These are phyloP conservation scores for Cyberlindnera misumaiensis DNA, from an alignment of 805 yeast species.

Conservation along the genomic window DNA sequence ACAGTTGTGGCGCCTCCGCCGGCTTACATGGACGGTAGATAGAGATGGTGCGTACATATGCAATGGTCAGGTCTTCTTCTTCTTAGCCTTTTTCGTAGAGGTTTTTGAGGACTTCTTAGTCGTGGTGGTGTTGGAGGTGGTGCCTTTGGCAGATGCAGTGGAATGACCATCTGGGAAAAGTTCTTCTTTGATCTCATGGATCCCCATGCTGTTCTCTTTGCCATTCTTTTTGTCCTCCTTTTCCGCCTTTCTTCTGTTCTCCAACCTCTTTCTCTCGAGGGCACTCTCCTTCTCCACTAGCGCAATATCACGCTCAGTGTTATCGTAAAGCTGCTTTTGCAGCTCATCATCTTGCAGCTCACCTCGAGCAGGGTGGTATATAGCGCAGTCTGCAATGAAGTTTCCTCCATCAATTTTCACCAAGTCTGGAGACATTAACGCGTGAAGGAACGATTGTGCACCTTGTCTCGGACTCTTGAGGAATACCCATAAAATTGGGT, in stretches of 20 bases:
- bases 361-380: slow-evolving; percentile 45
- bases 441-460: slow-evolving; percentile 67
- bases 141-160: background rate
- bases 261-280: slow-evolving; percentile 46
- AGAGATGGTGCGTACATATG: no score
- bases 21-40: no score
- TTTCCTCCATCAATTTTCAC: slow-evolving; percentile 57
- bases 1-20: no score
- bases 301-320: slow-evolving; percentile 52
- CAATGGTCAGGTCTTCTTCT: slow-evolving; percentile 2
- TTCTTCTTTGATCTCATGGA: slow-evolving; percentile 9
- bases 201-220: slow-evolving; percentile 2
- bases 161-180: slow-evolving; percentile 23
- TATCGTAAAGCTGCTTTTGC: slow-evolving; percentile 53
- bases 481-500: slow-evolving; percentile 80
- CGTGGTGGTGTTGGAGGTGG: background rate
- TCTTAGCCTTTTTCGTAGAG: slow-evolving; percentile 4
- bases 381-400: slow-evolving; percentile 65
- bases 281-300: slow-evolving; percentile 68
- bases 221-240: slow-evolving; percentile 1
- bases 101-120: background rate
- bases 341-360: slow-evolving; percentile 60
- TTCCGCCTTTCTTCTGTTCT: slow-evolving; percentile 3
- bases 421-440: slow-evolving; percentile 65
- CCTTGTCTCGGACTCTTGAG: slow-evolving; percentile 75